Percentiles rank a stretch among this genome's conserved stretches.
Evolutionary conservation across 306 rosid genomes (phyloP).

Genomic region (Sesbania bispinosa): DNA sequence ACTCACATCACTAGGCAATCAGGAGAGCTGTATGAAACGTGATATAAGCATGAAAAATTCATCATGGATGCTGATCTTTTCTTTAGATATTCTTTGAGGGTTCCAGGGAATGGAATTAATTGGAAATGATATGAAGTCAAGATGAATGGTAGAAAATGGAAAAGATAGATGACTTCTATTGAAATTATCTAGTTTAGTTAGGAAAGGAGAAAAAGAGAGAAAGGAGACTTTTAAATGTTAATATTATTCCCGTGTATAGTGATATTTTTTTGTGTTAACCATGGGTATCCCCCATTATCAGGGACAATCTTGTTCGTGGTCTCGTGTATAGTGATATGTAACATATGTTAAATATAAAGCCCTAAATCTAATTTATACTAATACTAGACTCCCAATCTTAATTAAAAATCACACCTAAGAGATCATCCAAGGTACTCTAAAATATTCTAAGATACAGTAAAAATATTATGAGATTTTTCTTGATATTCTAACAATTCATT

Average conservation of each 20-base stretch:
- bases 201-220: not conserved
- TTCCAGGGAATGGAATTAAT: not conserved
- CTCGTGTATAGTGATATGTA: not conserved
- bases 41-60: not conserved
- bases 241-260: not conserved
- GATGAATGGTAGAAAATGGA: constrained; percentile 1
- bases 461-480: not conserved
- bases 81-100: not conserved
- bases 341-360: not conserved
- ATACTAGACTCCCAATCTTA: not conserved
- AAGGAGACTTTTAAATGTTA: not conserved
- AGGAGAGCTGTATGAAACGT: not conserved
- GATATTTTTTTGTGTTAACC: too few species aligned
- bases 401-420: not conserved
- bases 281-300: too few species aligned
- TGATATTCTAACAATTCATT: constrained; percentile 1
- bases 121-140: not conserved
- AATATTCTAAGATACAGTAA: not conserved
- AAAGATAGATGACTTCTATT: not conserved
- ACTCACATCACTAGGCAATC: not conserved
- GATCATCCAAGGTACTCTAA: not conserved
- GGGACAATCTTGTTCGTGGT: too few species aligned
- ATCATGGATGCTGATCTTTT: not conserved
- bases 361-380: not conserved
- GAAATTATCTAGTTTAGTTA: not conserved